Evolutionary conservation across 176 grass and related monocot genomes (phyloP).

Genomic region (Bothriochloa decipiens): DNA sequence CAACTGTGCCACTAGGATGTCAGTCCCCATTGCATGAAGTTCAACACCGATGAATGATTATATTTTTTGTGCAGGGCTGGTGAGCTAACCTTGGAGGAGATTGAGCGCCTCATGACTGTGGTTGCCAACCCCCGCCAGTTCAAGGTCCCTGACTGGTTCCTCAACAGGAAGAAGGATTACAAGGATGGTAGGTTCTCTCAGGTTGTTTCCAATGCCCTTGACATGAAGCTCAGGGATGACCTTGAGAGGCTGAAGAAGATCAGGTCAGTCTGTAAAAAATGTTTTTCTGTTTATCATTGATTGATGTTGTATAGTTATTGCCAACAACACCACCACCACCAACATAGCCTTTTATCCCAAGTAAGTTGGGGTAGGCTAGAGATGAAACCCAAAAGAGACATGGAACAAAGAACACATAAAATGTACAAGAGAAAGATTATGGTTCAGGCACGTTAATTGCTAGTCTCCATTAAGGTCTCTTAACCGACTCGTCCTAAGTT

Average conservation of each 20-base stretch:
- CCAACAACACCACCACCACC: too few species aligned
- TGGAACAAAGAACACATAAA: too few species aligned
- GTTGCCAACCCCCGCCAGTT: slow-evolving; percentile 67
- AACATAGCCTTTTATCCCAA: too few species aligned
- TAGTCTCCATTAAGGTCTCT: too few species aligned
- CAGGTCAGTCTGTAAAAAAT: slow-evolving; percentile 31
- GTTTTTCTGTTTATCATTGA: not conserved
- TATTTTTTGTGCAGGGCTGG: slow-evolving; percentile 21
- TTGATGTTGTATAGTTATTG: not conserved
- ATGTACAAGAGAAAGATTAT: too few species aligned
- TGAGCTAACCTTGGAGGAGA: slow-evolving; percentile 51
- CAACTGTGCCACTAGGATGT: not conserved
- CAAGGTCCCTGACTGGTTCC: slow-evolving; percentile 77
- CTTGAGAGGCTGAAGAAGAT: slow-evolving; percentile 87
- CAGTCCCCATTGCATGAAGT: too few species aligned
- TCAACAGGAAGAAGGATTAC: slow-evolving; percentile 82
- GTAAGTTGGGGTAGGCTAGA: too few species aligned
- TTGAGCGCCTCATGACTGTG: slow-evolving; percentile 70
- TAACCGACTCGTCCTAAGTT: too few species aligned
- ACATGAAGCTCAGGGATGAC: slow-evolving; percentile 88
- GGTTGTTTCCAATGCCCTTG: slow-evolving; percentile 68
- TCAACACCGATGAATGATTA: not conserved
- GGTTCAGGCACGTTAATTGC: too few species aligned
- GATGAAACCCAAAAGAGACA: too few species aligned
- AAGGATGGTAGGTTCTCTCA: slow-evolving; percentile 85